These are phyloP conservation scores for Castanospermum australe DNA, from an alignment of 306 rosid species.

Conservation along the genomic window DNA sequence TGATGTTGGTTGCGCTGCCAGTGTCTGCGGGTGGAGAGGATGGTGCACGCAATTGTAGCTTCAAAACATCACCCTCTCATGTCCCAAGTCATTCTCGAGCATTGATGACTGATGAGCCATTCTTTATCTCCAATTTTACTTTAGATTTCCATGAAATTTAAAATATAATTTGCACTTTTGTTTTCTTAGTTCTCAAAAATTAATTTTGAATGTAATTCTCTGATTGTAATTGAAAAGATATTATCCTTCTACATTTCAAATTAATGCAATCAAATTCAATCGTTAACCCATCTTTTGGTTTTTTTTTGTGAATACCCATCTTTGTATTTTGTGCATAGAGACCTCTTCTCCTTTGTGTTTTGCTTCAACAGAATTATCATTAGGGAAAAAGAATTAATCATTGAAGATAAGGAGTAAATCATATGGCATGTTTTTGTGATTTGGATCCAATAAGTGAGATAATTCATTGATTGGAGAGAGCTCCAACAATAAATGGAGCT, in stretches of 20 bases:
- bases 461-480: background rate
- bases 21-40: slow-evolving; percentile 38
- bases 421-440: too few relatives aligned
- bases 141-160: slow-evolving; percentile 23
- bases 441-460: too few relatives aligned
- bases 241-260: background rate
- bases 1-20: slow-evolving; percentile 34
- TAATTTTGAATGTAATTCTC: background rate
- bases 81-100: slow-evolving; percentile 21
- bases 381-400: background rate
- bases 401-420: too few relatives aligned
- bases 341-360: background rate
- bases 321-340: background rate
- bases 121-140: background rate
- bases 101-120: background rate
- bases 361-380: background rate
- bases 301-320: too few relatives aligned
- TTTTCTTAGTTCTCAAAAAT: background rate
- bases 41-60: slow-evolving; percentile 29
- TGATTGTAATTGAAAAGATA: background rate
- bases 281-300: too few relatives aligned
- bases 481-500: background rate
- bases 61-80: slow-evolving; percentile 23
- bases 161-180: background rate
- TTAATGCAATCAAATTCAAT: background rate